Evolutionary conservation across 257 asterid species (phyloP).

Genomic region (Cynanchum wilfordii): DNA sequence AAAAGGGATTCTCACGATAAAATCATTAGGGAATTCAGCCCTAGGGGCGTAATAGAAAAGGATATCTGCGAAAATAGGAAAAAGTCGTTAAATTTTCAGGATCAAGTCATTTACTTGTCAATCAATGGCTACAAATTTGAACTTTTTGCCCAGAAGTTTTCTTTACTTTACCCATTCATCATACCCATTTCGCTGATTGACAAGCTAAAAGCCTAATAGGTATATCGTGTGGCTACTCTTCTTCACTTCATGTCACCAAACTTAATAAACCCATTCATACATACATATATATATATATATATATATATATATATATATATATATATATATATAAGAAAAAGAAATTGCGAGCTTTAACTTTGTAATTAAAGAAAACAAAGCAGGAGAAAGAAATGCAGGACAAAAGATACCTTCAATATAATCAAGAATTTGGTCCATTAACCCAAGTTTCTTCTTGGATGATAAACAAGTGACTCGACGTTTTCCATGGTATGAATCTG

Average conservation of each 20-base stretch:
- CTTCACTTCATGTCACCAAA: not conserved
- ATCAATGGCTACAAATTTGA: not conserved
- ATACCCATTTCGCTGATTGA: not conserved
- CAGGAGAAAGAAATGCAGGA: not conserved
- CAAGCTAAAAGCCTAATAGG: not conserved
- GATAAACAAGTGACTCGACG: slow-evolving; percentile 47
- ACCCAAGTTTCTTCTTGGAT: slow-evolving; percentile 71
- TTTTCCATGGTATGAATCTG: slow-evolving; percentile 3
- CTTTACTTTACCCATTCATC: not conserved
- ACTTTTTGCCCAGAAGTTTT: not conserved
- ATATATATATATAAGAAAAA: not conserved
- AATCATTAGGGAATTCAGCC: not conserved
- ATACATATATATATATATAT: too few species aligned
- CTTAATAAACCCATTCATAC: not conserved
- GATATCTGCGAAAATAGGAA: not conserved
- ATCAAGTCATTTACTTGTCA: not conserved
- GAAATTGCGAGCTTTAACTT: not conserved
- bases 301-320: too few species aligned
- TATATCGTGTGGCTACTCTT: not conserved
- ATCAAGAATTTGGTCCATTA: slow-evolving; percentile 93
- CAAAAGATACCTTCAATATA: slow-evolving; percentile 69
- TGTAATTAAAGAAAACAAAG: not conserved
- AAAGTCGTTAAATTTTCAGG: not conserved
- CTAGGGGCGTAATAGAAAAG: not conserved
- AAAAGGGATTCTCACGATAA: not conserved